Percentiles rank a stretch among this genome's conserved stretches.
phyloP scores from a whole-genome alignment of 1,139 yeast species.

The Suhomyces bokatorum region DNA sequence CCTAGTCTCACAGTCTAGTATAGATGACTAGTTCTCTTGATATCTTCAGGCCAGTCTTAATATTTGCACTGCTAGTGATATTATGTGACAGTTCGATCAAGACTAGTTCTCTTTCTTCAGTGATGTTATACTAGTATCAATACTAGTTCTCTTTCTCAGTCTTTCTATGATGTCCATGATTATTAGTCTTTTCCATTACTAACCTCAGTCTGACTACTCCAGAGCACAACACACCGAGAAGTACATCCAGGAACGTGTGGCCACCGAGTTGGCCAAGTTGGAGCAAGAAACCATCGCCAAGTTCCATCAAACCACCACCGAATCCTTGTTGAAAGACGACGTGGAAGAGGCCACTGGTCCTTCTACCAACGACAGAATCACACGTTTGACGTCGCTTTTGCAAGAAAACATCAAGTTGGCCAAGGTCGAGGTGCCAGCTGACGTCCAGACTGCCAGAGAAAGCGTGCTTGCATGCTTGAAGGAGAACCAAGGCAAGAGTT shows the following conservation, averaged over 20 bases:
- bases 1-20: too few species aligned
- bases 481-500: slow-evolving; percentile 68
- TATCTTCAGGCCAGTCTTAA: too few species aligned
- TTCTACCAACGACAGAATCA: slow-evolving; percentile 39
- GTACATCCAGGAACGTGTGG: slow-evolving; percentile 74
- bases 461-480: slow-evolving; percentile 65
- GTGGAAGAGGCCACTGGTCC: slow-evolving; percentile 28
- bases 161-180: too few species aligned
- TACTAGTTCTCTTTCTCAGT: too few species aligned
- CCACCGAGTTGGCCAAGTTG: slow-evolving; percentile 61
- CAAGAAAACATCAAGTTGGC: slow-evolving; percentile 50
- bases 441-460: slow-evolving; percentile 49
- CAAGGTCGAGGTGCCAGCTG: slow-evolving; percentile 34
- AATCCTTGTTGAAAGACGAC: slow-evolving; percentile 36
- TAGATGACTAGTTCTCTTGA: too few species aligned
- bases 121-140: too few species aligned
- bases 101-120: too few species aligned
- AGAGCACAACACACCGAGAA: slow-evolving; percentile 79
- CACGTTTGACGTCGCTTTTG: slow-evolving; percentile 47
- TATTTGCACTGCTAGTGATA: too few species aligned
- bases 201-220: slow-evolving; percentile 65
- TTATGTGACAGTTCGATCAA: too few species aligned
- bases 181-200: too few species aligned
- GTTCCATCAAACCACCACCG: slow-evolving; percentile 54
- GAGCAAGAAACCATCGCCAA: slow-evolving; percentile 59